Conservation (phyloP, 1,284 basidiomycete species). For the Exobasidium cylindrosporum region DNA sequence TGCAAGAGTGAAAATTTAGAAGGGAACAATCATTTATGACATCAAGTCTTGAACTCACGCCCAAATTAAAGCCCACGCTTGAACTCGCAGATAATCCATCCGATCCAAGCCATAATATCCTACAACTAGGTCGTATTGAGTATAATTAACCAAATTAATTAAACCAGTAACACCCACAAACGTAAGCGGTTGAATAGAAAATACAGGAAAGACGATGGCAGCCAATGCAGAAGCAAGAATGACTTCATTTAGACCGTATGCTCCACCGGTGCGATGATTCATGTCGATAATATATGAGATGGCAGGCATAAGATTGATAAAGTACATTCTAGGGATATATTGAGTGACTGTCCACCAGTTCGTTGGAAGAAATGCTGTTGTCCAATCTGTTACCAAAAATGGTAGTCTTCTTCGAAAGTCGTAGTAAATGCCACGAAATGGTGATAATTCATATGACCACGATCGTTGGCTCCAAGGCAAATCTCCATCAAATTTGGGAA, state of each 20-base stretch:
- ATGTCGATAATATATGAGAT: constrained; percentile 90
- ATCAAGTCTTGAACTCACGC: constrained; percentile 53
- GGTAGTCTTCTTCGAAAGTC: constrained; percentile 76
- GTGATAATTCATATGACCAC: constrained; percentile 47
- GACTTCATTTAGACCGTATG: constrained; percentile 88
- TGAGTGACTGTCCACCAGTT: constrained; percentile 41
- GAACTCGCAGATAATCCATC: constrained; percentile 42
- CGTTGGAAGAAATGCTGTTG: constrained; percentile 27
- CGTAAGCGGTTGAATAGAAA: constrained; percentile 85
- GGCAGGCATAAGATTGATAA: constrained; percentile 70
- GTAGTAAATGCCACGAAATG: constrained; percentile 70
- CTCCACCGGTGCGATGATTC: constrained; percentile 77
- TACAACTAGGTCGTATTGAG: constrained; percentile 51
- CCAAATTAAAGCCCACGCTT: constrained; percentile 83
- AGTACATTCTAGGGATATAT: constrained; percentile 48
- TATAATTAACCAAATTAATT: constrained; percentile 55
- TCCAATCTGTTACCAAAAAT: constrained; percentile 61
- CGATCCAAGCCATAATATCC: constrained; percentile 42
- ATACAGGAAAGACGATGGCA: constrained; percentile 82
- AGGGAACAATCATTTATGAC: constrained; percentile 5
- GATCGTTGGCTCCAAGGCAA: constrained; percentile 49
- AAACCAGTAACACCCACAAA: constrained; percentile 89
- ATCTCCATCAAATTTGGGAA: constrained; percentile 27
- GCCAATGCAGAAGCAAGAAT: constrained; percentile 63
- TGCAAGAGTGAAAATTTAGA: not conserved